phyloP scores from a whole-genome alignment of 169 alveolate species.

The Amoebophrya sp. region DNA sequence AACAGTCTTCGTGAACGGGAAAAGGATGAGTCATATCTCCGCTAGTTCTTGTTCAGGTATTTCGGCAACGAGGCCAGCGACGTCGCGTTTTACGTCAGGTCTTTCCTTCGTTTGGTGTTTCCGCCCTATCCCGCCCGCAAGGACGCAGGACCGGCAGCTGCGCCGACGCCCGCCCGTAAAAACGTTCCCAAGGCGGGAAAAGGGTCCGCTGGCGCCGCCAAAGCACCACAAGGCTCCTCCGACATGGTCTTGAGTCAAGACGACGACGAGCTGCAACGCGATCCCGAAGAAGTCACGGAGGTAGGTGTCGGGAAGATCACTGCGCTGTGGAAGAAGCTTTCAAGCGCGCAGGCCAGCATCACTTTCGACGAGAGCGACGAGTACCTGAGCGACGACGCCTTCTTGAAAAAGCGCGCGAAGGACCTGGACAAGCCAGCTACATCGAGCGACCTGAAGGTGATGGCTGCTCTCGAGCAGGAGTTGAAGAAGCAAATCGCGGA shows the following conservation, averaged over 20 bases:
- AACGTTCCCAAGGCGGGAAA: background rate
- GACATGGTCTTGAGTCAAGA: background rate
- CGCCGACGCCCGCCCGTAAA: background rate
- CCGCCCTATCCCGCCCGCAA: background rate
- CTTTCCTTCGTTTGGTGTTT: background rate
- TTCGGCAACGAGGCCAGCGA: slow-evolving; percentile 6
- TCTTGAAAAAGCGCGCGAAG: background rate
- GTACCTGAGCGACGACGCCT: background rate
- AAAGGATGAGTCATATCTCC: no score
- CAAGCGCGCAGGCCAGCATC: background rate
- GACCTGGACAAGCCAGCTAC: background rate
- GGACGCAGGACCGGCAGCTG: background rate
- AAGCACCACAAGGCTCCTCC: background rate
- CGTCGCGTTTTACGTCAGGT: background rate
- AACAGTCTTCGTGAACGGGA: no score
- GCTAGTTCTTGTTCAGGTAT: no score
- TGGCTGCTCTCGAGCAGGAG: background rate
- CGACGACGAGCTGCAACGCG: background rate
- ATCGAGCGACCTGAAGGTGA: background rate
- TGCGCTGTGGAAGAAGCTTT: background rate
- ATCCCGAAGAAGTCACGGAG: background rate
- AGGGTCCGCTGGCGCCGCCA: background rate
- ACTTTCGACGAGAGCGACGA: background rate
- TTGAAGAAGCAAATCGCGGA: background rate
- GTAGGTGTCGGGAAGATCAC: background rate